Conservation (phyloP, 169 alveolate species). For the Fabrea salina region DNA sequence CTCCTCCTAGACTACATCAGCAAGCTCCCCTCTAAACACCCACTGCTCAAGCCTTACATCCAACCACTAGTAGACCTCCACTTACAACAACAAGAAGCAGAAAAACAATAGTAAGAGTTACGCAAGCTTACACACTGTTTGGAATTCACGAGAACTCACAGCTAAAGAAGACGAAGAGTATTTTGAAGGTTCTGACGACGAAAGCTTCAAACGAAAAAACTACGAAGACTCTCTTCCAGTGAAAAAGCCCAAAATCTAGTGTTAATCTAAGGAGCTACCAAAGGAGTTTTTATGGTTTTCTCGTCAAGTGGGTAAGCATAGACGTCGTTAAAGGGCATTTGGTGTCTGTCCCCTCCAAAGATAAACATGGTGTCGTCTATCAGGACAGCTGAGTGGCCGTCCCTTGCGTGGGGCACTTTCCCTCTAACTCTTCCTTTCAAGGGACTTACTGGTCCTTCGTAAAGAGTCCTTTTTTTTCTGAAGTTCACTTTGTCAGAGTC, state of each 20-base stretch:
- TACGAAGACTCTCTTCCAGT: no score
- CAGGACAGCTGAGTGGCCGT: constrained; percentile 76
- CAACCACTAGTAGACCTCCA: not conserved
- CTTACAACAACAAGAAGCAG: not conserved
- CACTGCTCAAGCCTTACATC: not conserved
- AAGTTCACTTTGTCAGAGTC: no score
- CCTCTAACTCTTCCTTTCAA: constrained; percentile 45
- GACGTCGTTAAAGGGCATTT: constrained; percentile 81
- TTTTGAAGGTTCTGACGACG: no score
- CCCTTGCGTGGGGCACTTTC: constrained; percentile 53
- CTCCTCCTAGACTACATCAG: not conserved
- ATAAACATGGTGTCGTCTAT: constrained; percentile 68
- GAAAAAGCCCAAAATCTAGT: no score
- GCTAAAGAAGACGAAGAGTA: constrained; percentile 25
- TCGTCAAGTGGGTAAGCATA: constrained; percentile 37
- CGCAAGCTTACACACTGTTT: not conserved
- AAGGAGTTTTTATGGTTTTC: constrained; percentile 20
- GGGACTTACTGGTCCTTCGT: constrained; percentile 16
- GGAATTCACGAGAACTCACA: constrained; percentile 4
- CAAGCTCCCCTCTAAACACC: not conserved
- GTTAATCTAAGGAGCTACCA: no score
- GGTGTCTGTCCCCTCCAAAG: constrained; percentile 86
- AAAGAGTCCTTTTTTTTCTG: not conserved
- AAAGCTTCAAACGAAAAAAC: no score
- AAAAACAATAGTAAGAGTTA: not conserved